These are phyloP conservation scores for Skeletonema tropicum DNA, from an alignment of 108 stramenopile species.

Conservation along the genomic window DNA sequence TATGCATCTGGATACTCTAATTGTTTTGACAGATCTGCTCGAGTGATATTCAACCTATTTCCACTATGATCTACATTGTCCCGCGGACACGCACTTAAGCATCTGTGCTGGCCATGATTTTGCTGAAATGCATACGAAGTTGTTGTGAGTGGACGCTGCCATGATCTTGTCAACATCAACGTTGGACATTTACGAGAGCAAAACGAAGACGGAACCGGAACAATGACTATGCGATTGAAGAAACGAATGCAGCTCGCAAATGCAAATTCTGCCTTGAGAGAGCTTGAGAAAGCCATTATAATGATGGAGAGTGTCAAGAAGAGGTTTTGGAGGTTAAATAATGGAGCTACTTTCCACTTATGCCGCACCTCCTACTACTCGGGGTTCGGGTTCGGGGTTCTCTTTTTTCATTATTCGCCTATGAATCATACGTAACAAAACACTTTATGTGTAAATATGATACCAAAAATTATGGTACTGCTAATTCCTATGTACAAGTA, in stretches of 20 bases:
- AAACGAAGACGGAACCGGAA: neutral
- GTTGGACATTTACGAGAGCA: neutral
- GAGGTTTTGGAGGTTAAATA: too few species aligned
- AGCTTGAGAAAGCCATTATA: neutral
- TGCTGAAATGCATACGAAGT: too few species aligned
- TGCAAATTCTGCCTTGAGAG: neutral
- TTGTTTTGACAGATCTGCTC: neutral
- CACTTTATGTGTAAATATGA: too few species aligned
- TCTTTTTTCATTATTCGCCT: too few species aligned
- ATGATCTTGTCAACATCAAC: neutral
- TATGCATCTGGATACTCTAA: neutral
- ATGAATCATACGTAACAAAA: too few species aligned
- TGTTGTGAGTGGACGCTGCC: neutral
- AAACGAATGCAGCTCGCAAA: neutral
- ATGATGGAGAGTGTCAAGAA: too few species aligned
- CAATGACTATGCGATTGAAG: neutral
- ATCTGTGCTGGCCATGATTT: neutral
- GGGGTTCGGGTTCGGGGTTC: too few species aligned
- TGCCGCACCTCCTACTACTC: too few species aligned
- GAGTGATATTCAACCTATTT: conserved; percentile 6
- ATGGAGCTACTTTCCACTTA: too few species aligned
- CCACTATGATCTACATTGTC: neutral
- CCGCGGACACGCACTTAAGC: neutral
- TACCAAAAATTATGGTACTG: too few species aligned
- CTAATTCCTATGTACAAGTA: too few species aligned